Conservation (phyloP, 164 flowering plant genomes). For the Chimonanthus salicifolius region DNA sequence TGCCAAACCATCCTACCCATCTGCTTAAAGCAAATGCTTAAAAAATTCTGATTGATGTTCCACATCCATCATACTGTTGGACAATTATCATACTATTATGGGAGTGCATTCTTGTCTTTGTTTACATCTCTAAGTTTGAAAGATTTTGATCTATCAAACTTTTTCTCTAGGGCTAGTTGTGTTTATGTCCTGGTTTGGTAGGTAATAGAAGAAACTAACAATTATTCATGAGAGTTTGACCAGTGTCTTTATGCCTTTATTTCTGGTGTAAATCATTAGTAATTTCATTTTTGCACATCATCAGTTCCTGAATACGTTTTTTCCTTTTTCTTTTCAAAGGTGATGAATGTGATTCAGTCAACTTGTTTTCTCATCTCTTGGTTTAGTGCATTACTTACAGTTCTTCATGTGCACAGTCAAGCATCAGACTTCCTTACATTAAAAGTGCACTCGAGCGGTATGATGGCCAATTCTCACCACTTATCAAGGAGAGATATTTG, state of each 20-base stretch:
- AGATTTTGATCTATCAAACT: not conserved
- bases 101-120: too few relatives aligned
- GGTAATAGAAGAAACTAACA: not conserved
- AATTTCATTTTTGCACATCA: not conserved
- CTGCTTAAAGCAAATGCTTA: not conserved
- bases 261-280: not conserved
- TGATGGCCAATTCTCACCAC: slow-evolving; percentile 67
- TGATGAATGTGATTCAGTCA: not conserved
- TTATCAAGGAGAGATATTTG: slow-evolving; percentile 65
- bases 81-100: not conserved
- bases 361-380: not conserved
- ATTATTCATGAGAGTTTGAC: not conserved
- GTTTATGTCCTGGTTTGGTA: not conserved
- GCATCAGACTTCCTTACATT: slow-evolving; percentile 81
- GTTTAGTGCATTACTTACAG: slow-evolving; percentile 4
- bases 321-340: not conserved
- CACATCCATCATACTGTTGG: not conserved
- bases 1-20: not conserved
- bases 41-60: not conserved
- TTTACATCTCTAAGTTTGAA: not conserved
- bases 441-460: slow-evolving; percentile 60
- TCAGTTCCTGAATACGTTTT: not conserved
- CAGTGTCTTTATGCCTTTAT: not conserved
- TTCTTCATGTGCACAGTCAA: slow-evolving; percentile 54
- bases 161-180: not conserved